Evolutionary conservation across 1,139 yeast genomes (phyloP).

Genomic region (Yamadazyma friedrichii): DNA sequence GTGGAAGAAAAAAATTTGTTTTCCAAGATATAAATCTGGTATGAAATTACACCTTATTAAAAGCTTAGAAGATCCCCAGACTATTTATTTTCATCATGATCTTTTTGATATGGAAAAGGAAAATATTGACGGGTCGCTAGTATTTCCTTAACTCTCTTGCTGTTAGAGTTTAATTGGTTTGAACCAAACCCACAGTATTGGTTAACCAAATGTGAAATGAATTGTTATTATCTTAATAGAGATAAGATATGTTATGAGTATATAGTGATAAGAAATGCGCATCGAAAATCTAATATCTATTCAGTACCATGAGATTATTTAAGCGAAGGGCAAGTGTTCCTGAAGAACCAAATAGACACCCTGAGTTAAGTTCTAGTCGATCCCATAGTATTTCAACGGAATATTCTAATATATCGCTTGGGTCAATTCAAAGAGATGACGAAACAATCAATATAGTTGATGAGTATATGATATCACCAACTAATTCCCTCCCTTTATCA

Average conservation of each 20-base stretch:
- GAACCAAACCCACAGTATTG: too few relatives aligned
- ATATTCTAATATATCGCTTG: background rate
- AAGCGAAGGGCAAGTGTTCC: constrained; percentile 5
- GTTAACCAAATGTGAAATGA: too few relatives aligned
- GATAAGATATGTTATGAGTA: background rate
- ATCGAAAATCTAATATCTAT: background rate
- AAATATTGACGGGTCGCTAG: background rate
- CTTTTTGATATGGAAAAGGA: constrained; percentile 3
- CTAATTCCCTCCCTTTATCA: constrained; percentile 20
- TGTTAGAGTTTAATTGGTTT: background rate
- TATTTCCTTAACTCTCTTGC: background rate
- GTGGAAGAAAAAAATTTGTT: constrained; percentile 38
- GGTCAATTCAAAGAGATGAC: background rate
- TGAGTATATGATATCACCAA: constrained; percentile 12
- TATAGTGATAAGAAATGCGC: constrained; percentile 2
- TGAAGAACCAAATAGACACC: background rate
- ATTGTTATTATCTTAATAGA: background rate
- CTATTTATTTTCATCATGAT: constrained; percentile 2
- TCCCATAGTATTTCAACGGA: constrained; percentile 1
- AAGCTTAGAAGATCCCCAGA: background rate
- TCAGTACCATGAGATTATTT: constrained; percentile 3
- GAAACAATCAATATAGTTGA: background rate
- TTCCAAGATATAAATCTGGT: constrained; percentile 43
- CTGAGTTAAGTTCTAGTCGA: background rate
- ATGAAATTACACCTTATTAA: constrained; percentile 26